phyloP scores from a whole-genome alignment of 2,329 filamentous ascomycete species.

The Lecanicillium sp. region DNA sequence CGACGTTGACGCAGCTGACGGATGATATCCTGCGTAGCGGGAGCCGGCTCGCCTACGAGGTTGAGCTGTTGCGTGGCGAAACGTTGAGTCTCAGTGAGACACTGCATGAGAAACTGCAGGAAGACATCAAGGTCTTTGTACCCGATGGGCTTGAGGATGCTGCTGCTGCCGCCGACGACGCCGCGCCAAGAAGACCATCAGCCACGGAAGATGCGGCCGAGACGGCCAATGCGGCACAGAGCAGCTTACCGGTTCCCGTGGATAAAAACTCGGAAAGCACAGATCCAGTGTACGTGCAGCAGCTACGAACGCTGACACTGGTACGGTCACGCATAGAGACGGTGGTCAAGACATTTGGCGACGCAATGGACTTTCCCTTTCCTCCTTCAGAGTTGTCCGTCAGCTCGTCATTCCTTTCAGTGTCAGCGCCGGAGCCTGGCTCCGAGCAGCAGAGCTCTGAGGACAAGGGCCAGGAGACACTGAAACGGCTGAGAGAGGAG shows the following conservation, averaged over 20 bases:
- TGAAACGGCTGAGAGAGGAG: conserved; percentile 62
- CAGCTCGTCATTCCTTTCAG: conserved; percentile 78
- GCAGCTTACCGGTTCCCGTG: not conserved
- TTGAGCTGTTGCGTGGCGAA: conserved; percentile 87
- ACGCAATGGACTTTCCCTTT: conserved; percentile 92
- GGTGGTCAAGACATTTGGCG: conserved; percentile 85
- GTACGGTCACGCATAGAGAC: conserved; percentile 80
- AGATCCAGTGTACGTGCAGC: conserved; percentile 63
- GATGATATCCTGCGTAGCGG: conserved; percentile 91
- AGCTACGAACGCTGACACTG: conserved; percentile 73
- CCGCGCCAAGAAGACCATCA: not conserved
- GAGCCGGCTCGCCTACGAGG: conserved; percentile 84
- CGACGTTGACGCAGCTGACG: conserved; percentile 77
- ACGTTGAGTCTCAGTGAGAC: conserved; percentile 73
- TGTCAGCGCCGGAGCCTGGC: conserved; percentile 74
- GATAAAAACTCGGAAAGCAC: conserved; percentile 14
- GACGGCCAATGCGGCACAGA: conserved; percentile 10
- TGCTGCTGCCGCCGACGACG: conserved; percentile 15
- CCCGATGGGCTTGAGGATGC: conserved; percentile 38
- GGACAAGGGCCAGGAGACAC: conserved; percentile 79
- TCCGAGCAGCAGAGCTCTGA: conserved; percentile 60
- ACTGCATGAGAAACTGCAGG: conserved; percentile 62
- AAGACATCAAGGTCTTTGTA: conserved; percentile 67
- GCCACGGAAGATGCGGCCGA: conserved; percentile 4
- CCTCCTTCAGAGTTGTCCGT: conserved; percentile 82